Evolutionary conservation across 257 asterid genomes (phyloP).

Genomic region (Nicotiana obtusifolia): DNA sequence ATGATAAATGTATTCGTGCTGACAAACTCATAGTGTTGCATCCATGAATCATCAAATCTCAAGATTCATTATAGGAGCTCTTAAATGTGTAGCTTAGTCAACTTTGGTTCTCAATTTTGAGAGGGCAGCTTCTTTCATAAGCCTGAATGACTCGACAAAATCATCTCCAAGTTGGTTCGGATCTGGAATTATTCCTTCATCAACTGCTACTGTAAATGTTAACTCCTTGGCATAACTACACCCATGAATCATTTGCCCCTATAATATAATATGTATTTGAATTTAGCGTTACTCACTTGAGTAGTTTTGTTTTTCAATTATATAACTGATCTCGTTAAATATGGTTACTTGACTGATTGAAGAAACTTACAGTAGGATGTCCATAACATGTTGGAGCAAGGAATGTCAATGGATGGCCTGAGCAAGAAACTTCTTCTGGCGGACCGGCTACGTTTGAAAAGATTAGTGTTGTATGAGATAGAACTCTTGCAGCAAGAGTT

Average conservation of each 20-base stretch:
- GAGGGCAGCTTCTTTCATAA: neutral
- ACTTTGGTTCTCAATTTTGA: neutral
- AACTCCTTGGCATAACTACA: neutral
- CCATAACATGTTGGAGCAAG: neutral
- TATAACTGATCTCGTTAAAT: neutral
- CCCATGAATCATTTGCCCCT: constrained; percentile 4
- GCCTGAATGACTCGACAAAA: neutral
- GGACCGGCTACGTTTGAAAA: too few species aligned
- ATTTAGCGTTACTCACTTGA: neutral
- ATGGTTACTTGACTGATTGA: neutral
- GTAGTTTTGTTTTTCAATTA: neutral
- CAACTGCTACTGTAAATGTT: neutral
- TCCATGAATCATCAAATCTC: too few species aligned
- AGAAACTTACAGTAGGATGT: neutral
- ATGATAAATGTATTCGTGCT: too few species aligned
- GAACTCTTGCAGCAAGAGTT: too few species aligned
- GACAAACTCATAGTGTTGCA: too few species aligned
- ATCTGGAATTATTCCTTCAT: neutral
- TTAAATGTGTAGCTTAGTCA: neutral
- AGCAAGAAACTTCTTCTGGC: too few species aligned
- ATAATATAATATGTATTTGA: neutral
- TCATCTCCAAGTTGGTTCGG: neutral
- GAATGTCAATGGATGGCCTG: too few species aligned
- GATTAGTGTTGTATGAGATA: too few species aligned
- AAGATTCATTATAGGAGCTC: too few species aligned